A percentile compares a stretch with the other conserved stretches of the same genome.
These are phyloP conservation scores for Lichtheimia hyalospora DNA, from an alignment of 371 early-diverging fungal genomes.

Conservation along the genomic window DNA sequence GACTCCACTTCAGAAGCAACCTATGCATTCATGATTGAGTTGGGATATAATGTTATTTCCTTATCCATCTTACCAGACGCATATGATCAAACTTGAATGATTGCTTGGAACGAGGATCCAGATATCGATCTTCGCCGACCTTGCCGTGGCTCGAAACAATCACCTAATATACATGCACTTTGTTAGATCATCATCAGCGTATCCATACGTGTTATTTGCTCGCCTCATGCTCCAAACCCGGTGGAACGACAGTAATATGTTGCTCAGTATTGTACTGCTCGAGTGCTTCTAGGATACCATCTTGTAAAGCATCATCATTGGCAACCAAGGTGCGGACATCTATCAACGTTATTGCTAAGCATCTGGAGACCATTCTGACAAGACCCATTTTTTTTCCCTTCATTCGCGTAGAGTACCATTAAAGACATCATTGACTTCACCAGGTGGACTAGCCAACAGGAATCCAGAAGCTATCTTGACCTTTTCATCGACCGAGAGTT, in stretches of 20 bases:
- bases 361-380: no score
- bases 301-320: constrained; percentile 78
- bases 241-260: constrained; percentile 67
- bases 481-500: constrained; percentile 54
- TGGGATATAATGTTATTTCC: neutral
- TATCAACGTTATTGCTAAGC: constrained; percentile 25
- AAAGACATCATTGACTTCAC: constrained; percentile 95
- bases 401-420: constrained; percentile 63
- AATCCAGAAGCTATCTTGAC: constrained; percentile 82
- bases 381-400: no score
- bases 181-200: neutral
- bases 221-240: constrained; percentile 66
- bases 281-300: constrained; percentile 69
- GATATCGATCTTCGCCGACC: constrained; percentile 61
- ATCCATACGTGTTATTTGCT: neutral
- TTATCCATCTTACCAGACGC: constrained; percentile 50
- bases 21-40: constrained; percentile 22
- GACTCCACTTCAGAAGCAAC: constrained; percentile 60
- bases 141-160: constrained; percentile 76
- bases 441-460: constrained; percentile 88
- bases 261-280: constrained; percentile 87
- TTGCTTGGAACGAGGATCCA: constrained; percentile 73
- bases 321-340: constrained; percentile 86
- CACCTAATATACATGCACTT: constrained; percentile 38
- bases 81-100: constrained; percentile 76